Conservation (phyloP, 140 eudicot species). For the Bidens hawaiensis region DNA sequence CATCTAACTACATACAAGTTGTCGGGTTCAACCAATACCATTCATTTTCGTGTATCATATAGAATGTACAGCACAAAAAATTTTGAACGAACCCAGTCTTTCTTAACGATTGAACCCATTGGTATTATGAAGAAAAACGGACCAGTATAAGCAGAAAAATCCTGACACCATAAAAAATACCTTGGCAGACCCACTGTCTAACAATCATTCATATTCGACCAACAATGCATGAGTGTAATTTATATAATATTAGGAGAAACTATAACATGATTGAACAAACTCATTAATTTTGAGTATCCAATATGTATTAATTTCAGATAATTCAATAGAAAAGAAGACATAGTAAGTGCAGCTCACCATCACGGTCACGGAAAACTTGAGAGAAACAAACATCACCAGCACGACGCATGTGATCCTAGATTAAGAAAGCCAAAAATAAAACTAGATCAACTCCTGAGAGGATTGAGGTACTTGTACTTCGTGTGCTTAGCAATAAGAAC, state of each 20-base stretch:
- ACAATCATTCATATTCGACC: neutral
- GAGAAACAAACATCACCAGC: conserved; percentile 98
- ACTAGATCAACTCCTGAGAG: neutral
- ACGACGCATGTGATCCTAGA: conserved; percentile 93
- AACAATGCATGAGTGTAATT: neutral
- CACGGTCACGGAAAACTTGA: conserved; percentile 82
- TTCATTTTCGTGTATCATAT: too few relatives aligned
- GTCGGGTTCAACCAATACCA: too few relatives aligned
- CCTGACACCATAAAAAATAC: too few relatives aligned
- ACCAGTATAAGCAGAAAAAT: too few relatives aligned
- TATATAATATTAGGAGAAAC: neutral
- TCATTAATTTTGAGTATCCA: neutral
- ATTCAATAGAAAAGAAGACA: neutral
- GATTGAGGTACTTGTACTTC: neutral
- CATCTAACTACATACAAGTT: too few relatives aligned
- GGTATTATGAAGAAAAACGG: too few relatives aligned
- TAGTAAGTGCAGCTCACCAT: conserved; percentile 47
- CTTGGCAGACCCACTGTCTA: too few relatives aligned
- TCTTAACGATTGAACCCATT: too few relatives aligned
- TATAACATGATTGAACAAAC: neutral
- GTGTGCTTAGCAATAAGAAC: conserved; percentile 2
- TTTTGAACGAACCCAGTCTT: too few relatives aligned
- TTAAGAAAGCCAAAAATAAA: conserved; percentile 6
- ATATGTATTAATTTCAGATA: neutral
- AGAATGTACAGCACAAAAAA: too few relatives aligned